A percentile compares a stretch with the other conserved stretches of the same genome.
These are phyloP conservation scores for Avicennia marina DNA, from an alignment of 257 asterid species.

Conservation along the genomic window DNA sequence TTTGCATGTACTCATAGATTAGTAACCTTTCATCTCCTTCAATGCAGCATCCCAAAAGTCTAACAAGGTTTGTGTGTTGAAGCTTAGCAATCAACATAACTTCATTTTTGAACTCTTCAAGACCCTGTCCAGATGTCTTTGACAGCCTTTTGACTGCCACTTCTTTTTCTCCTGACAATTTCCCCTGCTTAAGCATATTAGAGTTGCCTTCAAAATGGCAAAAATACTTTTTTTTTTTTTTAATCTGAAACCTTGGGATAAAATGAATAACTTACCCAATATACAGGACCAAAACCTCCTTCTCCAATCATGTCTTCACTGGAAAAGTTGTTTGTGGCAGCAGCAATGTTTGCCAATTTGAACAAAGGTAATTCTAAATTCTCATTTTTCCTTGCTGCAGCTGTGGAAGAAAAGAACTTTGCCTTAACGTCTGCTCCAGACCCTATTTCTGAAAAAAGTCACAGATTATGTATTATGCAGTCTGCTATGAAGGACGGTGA, in stretches of 20 bases:
- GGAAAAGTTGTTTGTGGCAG: constrained; percentile 25
- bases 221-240: too few species aligned
- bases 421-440: not conserved
- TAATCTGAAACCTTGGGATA: too few species aligned
- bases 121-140: constrained; percentile 40
- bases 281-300: constrained; percentile 31
- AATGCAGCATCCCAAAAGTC: not conserved
- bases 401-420: not conserved
- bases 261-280: constrained; percentile 10
- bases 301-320: constrained; percentile 18
- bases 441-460: not conserved
- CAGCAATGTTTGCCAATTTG: not conserved
- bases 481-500: too few species aligned
- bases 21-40: not conserved
- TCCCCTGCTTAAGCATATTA: not conserved
- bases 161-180: not conserved
- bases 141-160: constrained; percentile 53
- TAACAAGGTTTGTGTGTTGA: not conserved
- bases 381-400: not conserved
- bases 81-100: not conserved
- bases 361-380: constrained; percentile 18
- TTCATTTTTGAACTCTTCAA: constrained; percentile 1
- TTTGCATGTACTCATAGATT: not conserved
- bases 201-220: too few species aligned
- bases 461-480: too few species aligned